Conservation (phyloP, 441 rosid genomes). For the Iberis amara region DNA sequence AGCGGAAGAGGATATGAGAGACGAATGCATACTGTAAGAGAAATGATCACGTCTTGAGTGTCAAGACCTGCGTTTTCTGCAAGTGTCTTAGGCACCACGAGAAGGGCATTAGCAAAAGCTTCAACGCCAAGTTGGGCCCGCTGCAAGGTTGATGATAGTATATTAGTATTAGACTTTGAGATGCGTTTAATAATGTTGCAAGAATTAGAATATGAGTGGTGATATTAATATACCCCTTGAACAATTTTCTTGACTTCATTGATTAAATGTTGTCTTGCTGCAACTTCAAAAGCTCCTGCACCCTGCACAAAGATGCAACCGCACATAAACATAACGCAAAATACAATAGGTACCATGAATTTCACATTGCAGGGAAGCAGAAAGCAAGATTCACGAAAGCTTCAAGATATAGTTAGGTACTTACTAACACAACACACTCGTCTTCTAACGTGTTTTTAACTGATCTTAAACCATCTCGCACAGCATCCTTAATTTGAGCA, state of each 20-base stretch:
- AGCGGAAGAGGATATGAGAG: background rate
- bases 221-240: constrained; percentile 63
- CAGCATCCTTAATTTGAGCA: background rate
- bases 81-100: constrained; percentile 83
- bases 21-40: constrained; percentile 51
- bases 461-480: constrained; percentile 88
- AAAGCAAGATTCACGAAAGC: constrained; percentile 11
- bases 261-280: constrained; percentile 77
- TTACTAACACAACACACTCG: constrained; percentile 81
- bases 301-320: constrained; percentile 49
- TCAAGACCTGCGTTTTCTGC: constrained; percentile 97
- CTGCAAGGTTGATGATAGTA: constrained; percentile 35
- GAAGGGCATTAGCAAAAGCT: constrained; percentile 96
- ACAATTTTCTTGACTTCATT: constrained; percentile 86
- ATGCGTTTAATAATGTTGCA: background rate
- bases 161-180: constrained; percentile 4
- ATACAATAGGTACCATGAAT: background rate
- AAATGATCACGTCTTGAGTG: constrained; percentile 83
- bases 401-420: constrained; percentile 23
- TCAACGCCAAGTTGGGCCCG: constrained; percentile 96
- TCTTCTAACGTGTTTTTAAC: constrained; percentile 95
- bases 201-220: constrained; percentile 5
- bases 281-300: constrained; percentile 97
- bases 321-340: constrained; percentile 1
- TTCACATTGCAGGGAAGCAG: constrained; percentile 4